These are phyloP conservation scores for Aureobasidium pullulans DNA, from an alignment of 2,329 filamentous ascomycete species.

Conservation along the genomic window DNA sequence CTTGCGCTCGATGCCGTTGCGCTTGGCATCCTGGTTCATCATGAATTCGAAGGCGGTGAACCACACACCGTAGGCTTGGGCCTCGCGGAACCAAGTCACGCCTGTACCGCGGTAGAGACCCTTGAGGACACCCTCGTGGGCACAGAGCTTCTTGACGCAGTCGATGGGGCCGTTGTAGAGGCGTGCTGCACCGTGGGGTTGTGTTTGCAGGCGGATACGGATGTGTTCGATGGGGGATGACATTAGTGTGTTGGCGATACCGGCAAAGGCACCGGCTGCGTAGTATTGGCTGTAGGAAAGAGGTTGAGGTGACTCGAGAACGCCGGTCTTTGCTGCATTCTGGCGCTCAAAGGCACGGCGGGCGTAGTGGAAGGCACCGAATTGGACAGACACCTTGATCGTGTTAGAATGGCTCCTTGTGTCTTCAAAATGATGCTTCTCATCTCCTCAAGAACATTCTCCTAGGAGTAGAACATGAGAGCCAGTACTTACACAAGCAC, in stretches of 20 bases:
- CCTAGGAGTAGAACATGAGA: neutral
- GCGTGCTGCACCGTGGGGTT: slow-evolving; percentile 73
- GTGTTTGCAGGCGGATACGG: slow-evolving; percentile 89
- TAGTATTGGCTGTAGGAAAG: slow-evolving; percentile 85
- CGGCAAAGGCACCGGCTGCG: slow-evolving; percentile 82
- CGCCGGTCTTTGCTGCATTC: slow-evolving; percentile 47
- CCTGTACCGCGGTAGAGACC: slow-evolving; percentile 82
- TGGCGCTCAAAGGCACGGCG: slow-evolving; percentile 74
- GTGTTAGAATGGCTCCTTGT: neutral
- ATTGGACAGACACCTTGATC: slow-evolving; percentile 73
- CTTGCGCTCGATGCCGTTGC: slow-evolving; percentile 67
- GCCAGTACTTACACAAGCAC: slow-evolving; percentile 64
- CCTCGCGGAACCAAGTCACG: slow-evolving; percentile 82
- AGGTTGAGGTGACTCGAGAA: slow-evolving; percentile 31
- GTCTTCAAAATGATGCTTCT: neutral
- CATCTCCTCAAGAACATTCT: neutral
- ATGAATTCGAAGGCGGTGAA: slow-evolving; percentile 92
- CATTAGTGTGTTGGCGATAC: slow-evolving; percentile 79
- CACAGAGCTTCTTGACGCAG: slow-evolving; percentile 77
- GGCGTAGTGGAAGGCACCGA: slow-evolving; percentile 91
- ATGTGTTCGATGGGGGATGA: slow-evolving; percentile 95
- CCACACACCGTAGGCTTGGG: slow-evolving; percentile 92
- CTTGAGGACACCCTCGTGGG: slow-evolving; percentile 58
- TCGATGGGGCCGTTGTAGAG: slow-evolving; percentile 82
- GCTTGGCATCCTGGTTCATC: slow-evolving; percentile 80